Conservation (phyloP, 192 early-diverging fungal species). For the Coemansia sp. region DNA sequence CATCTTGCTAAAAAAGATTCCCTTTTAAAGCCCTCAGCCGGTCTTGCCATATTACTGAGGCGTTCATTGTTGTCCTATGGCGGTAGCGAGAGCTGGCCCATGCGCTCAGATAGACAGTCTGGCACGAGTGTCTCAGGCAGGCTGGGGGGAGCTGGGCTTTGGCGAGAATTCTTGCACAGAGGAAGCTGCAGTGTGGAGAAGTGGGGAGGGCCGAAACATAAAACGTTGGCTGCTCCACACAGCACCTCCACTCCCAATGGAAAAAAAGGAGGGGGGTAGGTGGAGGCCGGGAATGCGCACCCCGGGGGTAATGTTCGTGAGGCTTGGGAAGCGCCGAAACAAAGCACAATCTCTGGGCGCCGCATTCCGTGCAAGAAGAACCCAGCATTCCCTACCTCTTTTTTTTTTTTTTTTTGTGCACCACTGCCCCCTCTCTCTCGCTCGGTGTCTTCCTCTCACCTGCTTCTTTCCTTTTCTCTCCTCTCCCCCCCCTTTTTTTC, state of each 20-base stretch:
- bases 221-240: conserved; percentile 1
- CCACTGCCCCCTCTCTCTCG: neutral
- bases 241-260: neutral
- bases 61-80: neutral
- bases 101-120: neutral
- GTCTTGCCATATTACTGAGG: neutral
- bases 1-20: neutral
- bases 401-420: neutral
- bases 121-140: neutral
- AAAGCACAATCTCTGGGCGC: conserved; percentile 1
- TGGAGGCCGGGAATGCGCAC: conserved; percentile 4
- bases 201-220: neutral
- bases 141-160: neutral
- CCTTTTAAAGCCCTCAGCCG: neutral
- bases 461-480: conserved; percentile 8
- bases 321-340: conserved; percentile 1
- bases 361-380: neutral
- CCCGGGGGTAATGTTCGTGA: neutral
- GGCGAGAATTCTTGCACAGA: neutral
- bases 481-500: neutral
- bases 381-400: neutral
- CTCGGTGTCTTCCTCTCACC: neutral
- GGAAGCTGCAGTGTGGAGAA: neutral
- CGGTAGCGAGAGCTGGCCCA: neutral
- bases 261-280: neutral